A percentile compares a stretch with the other conserved stretches of the same genome.
Conservation (phyloP, 805 yeast genomes). For the Starmerella riodocensis region DNA sequence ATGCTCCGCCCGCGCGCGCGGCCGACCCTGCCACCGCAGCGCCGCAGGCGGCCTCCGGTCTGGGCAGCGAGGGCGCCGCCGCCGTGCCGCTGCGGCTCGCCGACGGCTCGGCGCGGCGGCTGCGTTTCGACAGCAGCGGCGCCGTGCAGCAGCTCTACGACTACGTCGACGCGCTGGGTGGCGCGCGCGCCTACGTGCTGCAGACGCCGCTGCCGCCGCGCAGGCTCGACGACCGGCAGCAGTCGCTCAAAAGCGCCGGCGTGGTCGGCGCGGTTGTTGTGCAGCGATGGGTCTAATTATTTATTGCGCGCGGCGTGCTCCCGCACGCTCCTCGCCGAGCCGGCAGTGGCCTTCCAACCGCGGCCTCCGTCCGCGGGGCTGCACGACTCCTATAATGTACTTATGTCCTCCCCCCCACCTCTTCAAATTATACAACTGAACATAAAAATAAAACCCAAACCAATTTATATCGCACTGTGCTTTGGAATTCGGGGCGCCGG, state of each 20-base stretch:
- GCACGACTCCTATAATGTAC: too few relatives aligned
- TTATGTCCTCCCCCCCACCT: too few relatives aligned
- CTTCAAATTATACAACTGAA: too few relatives aligned
- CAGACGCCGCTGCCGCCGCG: constrained; percentile 74
- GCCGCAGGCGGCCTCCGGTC: constrained; percentile 13
- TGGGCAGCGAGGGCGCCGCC: constrained; percentile 43
- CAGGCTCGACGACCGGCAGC: constrained; percentile 44
- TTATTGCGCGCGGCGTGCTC: too few relatives aligned
- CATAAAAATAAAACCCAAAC: too few relatives aligned
- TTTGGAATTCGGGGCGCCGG: too few relatives aligned
- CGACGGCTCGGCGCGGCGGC: constrained; percentile 47
- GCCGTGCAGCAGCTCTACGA: constrained; percentile 55
- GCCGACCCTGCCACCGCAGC: constrained; percentile 1
- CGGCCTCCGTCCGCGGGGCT: too few relatives aligned
- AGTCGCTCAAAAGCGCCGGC: constrained; percentile 60
- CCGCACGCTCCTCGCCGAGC: too few relatives aligned
- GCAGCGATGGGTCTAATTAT: constrained; percentile 27
- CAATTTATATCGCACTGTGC: too few relatives aligned
- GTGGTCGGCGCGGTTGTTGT: constrained; percentile 75
- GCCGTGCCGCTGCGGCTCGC: constrained; percentile 73
- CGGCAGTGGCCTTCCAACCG: too few relatives aligned
- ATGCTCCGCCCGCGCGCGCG: constrained; percentile 12
- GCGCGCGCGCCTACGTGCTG: constrained; percentile 43
- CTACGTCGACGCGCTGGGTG: constrained; percentile 38
- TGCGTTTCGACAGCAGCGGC: constrained; percentile 51